Evolutionary conservation across 2,329 filamentous ascomycete genomes (phyloP), one percentile per base, ranked within the genome.

Genomic region (Colletotrichum brevisporum): DNA sequence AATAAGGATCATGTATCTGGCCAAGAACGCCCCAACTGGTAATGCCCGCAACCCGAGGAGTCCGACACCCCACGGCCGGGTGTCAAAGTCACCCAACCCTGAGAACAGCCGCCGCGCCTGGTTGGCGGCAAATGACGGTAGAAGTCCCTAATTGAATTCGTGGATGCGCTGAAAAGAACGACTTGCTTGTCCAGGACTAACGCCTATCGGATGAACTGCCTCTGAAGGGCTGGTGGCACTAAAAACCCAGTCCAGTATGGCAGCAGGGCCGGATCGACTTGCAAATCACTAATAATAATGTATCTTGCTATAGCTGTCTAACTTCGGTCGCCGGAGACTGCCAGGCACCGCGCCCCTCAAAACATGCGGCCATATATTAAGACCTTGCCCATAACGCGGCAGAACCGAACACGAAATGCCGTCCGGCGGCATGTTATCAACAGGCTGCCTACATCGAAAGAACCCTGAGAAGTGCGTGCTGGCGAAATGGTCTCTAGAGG

Each of bases 171-270:
- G 31, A 43, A 27, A 21, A 15, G 39, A 64, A 31, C 18, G 41
- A 31, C 48, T 52, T 59, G 54, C 66, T 60, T 13, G 15, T 45
- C 45, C 31, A 43, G 39, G 43, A 24, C 41, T 67, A 50, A 59
- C 39, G 31, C 52, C 18, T 21, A 45, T 66, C 53, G 65, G 54
- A 61, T 10, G 66, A 69, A 69, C 66, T 45, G 54, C 41, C 55
- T 47, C 12, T 41, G 66, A 61, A n/a, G 21, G 43, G 27, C 31
- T 51, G 31, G 41, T 50, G 43, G 63, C 41, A 45, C 41, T 54
- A 53, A 45, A 43, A 67, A 10, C 2, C 18, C 43, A 16, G 50
- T n/a, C 51, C 26, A n/a, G 12, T 51, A 18, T 55, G 62, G 21
- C 27, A 43, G 45, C 27, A 58, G 39, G 16, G 47, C 55, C 21